Percentiles rank a stretch among this genome's conserved stretches.
These are phyloP conservation scores for Pythium graminicola DNA, from an alignment of 352 stramenopile genomes.

Conservation along the genomic window DNA sequence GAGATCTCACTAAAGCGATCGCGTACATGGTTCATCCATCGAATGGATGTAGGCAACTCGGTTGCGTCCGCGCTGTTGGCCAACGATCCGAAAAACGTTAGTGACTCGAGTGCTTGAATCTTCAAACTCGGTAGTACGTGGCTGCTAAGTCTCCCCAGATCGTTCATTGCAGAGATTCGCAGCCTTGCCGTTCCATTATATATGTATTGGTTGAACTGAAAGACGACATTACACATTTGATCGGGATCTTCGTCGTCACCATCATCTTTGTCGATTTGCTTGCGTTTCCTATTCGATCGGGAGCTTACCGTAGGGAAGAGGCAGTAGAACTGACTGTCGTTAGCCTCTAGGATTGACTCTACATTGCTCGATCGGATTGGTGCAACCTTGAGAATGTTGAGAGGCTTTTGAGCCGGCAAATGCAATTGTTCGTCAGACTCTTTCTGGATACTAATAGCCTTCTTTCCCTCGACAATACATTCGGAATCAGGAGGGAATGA, in stretches of 20 bases:
- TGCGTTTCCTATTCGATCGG: slow-evolving; percentile 1
- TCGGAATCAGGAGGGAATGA: slow-evolving; percentile 24
- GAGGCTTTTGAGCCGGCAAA: slow-evolving; percentile 1
- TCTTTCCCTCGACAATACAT: slow-evolving; percentile 3
- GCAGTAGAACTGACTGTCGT: slow-evolving; percentile 63
- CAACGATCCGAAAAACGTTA: slow-evolving; percentile 19
- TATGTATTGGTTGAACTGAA: slow-evolving; percentile 61
- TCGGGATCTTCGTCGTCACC: slow-evolving; percentile 24
- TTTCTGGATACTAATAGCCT: neutral
- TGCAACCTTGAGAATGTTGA: slow-evolving; percentile 19
- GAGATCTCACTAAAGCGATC: slow-evolving; percentile 31
- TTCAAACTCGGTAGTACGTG: slow-evolving; percentile 39
- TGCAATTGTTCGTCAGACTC: slow-evolving; percentile 1
- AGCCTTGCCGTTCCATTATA: slow-evolving; percentile 38
- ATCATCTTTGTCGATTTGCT: slow-evolving; percentile 26
- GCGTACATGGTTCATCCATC: slow-evolving; percentile 14
- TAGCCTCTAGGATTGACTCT: slow-evolving; percentile 29
- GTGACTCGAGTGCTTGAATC: slow-evolving; percentile 29
- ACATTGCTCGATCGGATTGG: neutral
- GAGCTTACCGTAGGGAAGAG: slow-evolving; percentile 5
- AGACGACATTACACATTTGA: slow-evolving; percentile 30
- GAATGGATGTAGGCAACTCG: neutral
- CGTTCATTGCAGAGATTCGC: slow-evolving; percentile 26
- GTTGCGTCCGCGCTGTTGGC: neutral
- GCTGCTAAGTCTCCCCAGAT: slow-evolving; percentile 33